phyloP scores from a whole-genome alignment of 495 filamentous ascomycete species.

The Hypoxylon perforatum region DNA sequence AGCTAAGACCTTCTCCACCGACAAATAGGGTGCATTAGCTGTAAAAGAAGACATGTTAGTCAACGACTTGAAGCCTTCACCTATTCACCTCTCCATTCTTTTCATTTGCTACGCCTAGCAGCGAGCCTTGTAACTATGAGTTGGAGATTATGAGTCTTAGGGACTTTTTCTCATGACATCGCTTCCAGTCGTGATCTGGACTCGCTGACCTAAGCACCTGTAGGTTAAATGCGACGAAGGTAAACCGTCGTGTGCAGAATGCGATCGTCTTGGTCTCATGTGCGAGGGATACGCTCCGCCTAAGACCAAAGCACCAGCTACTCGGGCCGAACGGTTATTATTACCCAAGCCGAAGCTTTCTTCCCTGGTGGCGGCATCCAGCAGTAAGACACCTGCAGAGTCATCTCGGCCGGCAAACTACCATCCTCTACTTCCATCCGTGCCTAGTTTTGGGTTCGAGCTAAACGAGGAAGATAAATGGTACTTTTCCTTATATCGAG shows the following conservation, averaged over 20 bases:
- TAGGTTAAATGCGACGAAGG: conserved; percentile 46
- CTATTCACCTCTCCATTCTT: not conserved
- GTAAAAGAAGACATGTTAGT: conserved; percentile 45
- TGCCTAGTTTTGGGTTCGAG: conserved; percentile 37
- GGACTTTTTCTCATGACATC: not conserved
- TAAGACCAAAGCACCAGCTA: conserved; percentile 20
- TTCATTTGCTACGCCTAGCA: not conserved
- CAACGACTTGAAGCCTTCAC: not conserved
- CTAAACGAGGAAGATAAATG: conserved; percentile 37
- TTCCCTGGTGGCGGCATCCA: conserved; percentile 8
- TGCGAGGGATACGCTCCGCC: conserved; percentile 43
- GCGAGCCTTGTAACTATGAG: not conserved
- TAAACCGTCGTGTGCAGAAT: conserved; percentile 41
- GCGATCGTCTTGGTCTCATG: conserved; percentile 40
- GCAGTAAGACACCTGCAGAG: not conserved
- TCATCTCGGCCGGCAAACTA: conserved; percentile 15
- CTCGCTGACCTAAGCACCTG: conserved; percentile 17
- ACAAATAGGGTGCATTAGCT: conserved; percentile 38
- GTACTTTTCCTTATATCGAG: conserved; percentile 40
- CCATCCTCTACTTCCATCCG: conserved; percentile 4
- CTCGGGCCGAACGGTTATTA: conserved; percentile 32
- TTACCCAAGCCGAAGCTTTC: conserved; percentile 39
- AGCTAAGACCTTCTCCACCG: conserved; percentile 17
- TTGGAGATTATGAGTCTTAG: not conserved
- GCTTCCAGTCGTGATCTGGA: not conserved